Evolutionary conservation across 2,329 filamentous ascomycete genomes (phyloP).

Genomic region (Lasiodiplodia sp.): DNA sequence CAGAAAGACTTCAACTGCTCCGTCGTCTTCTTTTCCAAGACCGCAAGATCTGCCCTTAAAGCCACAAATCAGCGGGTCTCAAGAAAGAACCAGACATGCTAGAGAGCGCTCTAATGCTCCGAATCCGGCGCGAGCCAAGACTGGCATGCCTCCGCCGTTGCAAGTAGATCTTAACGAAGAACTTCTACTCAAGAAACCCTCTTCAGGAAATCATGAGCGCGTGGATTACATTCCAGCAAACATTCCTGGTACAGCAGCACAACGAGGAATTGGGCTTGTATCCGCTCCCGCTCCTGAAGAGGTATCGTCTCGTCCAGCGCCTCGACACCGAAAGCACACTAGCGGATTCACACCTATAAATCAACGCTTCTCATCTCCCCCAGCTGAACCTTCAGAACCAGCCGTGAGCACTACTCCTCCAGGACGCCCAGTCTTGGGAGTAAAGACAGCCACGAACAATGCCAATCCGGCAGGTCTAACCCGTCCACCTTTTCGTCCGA

Average conservation of each 20-base stretch:
- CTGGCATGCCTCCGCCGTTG: not conserved
- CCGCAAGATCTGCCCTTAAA: not conserved
- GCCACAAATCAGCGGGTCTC: not conserved
- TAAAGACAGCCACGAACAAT: not conserved
- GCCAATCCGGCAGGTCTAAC: slow-evolving; percentile 1
- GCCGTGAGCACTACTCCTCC: slow-evolving; percentile 16
- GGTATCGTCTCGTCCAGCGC: not conserved
- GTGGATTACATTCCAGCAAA: not conserved
- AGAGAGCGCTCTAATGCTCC: not conserved
- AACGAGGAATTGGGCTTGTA: not conserved
- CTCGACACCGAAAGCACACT: not conserved
- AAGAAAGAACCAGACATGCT: not conserved
- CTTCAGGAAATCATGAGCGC: not conserved
- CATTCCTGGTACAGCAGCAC: not conserved
- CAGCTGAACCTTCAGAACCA: not conserved
- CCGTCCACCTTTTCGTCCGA: not conserved
- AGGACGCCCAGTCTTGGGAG: slow-evolving; percentile 9
- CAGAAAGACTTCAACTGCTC: not conserved
- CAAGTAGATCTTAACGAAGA: not conserved
- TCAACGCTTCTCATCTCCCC: slow-evolving; percentile 4
- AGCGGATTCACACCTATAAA: slow-evolving; percentile 23
- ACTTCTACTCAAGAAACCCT: not conserved
- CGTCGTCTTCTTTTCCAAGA: not conserved
- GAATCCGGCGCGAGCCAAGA: not conserved
- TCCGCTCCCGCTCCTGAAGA: not conserved